Evolutionary conservation across 2,329 filamentous ascomycete species (phyloP), one percentile per base, ranked within the genome.

Genomic region (Colletotrichum melonis): DNA sequence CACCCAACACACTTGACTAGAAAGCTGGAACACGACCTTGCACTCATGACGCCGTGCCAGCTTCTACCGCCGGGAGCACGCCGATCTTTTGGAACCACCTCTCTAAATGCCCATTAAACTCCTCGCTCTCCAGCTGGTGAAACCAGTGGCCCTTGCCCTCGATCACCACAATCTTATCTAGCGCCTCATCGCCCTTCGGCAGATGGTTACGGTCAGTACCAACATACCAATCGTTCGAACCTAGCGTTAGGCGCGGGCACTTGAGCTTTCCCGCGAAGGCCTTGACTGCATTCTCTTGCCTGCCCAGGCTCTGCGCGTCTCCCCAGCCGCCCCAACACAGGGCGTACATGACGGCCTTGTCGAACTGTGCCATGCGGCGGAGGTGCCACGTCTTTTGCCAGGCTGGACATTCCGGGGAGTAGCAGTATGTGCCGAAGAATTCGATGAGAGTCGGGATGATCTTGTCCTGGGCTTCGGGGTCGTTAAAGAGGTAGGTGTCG

Each of bases 361-460:
- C 72, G 8, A 63, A 30, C 57, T 71, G 58, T 24, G 38, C 49
- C 63, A 69, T 66, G 5, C 57, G 63, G 16, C 72, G 63, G 16
- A 65, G 57, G 24, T 67, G 67, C 72, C 72, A 73, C 12, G 67
- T 70, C 30, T 60, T 65, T 30, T 67, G 72, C 67, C 72, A 67
- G 16, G 42, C 35, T 1, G 72, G 68, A 16, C 63, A 52, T 7
- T 8, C 38, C 9, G 66, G 54, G 2, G 35, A 24, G 59, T 67
- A 72, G 32, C 35, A 28, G 14, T 16, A 32, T 11, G 9, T 35
- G 26, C 52, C 16, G n/a, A 73, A 58, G 46, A 30, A 22, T 16
- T 55, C 67, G 5, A 66, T 22, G n/a, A 62, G 11, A 11, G 28
- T 49, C 8, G 26, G 38, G 8, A 69, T 11, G 6, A 62, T n/a